A percentile compares a stretch with the other conserved stretches of the same genome.
These are phyloP conservation scores for Macrophomina tecta DNA, from an alignment of 2,329 filamentous ascomycete species.

Conservation along the genomic window DNA sequence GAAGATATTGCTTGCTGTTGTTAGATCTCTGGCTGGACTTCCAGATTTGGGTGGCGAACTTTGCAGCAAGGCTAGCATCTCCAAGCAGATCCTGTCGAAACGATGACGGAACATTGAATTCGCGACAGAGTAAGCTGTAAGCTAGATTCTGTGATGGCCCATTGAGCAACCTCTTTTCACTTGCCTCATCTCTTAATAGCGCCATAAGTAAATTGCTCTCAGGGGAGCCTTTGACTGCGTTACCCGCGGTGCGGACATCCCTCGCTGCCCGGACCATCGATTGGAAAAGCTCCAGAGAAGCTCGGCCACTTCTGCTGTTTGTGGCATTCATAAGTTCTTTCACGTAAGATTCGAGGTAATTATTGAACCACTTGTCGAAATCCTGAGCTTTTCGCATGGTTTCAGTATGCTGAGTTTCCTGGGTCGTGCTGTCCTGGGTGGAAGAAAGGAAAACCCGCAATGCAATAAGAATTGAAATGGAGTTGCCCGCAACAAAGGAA, in stretches of 20 bases:
- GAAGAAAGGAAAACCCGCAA: conserved; percentile 77
- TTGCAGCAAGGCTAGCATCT: conserved; percentile 67
- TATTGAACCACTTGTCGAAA: conserved; percentile 81
- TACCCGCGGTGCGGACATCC: conserved; percentile 70
- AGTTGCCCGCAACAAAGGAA: conserved; percentile 80
- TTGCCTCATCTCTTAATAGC: conserved; percentile 75
- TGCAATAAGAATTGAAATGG: conserved; percentile 79
- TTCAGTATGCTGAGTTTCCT: conserved; percentile 79
- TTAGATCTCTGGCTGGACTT: conserved; percentile 72
- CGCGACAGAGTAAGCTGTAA: conserved; percentile 73
- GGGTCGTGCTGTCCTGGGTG: conserved; percentile 78
- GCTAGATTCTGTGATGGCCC: conserved; percentile 72
- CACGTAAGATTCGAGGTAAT: conserved; percentile 66
- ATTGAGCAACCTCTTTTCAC: conserved; percentile 69
- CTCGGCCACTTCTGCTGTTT: neutral
- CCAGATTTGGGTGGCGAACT: conserved; percentile 73
- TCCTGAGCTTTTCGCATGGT: conserved; percentile 76
- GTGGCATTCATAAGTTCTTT: conserved; percentile 27
- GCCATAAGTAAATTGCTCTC: conserved; percentile 82
- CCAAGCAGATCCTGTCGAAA: conserved; percentile 71
- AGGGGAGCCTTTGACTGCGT: conserved; percentile 70
- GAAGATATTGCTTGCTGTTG: conserved; percentile 71
- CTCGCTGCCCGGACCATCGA: conserved; percentile 73
- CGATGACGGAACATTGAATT: conserved; percentile 69
- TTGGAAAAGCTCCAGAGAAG: conserved; percentile 60